A percentile compares a stretch with the other conserved stretches of the same genome.
Conservation (phyloP, 1,139 yeast genomes). For the Suhomyces atakaporum region DNA sequence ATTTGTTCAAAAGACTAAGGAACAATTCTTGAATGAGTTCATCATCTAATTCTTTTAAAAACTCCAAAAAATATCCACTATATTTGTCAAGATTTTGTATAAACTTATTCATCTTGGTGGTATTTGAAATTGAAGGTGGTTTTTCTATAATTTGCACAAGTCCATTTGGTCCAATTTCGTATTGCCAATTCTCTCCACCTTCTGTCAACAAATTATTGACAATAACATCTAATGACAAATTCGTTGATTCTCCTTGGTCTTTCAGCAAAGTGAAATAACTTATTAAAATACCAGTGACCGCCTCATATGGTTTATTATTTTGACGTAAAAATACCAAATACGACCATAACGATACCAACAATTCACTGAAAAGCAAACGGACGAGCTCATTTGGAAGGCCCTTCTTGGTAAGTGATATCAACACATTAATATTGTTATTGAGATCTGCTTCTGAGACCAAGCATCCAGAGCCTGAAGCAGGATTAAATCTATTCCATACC, state of each 20-base stretch:
- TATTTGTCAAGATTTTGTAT: conserved; percentile 53
- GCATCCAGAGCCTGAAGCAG: conserved; percentile 24
- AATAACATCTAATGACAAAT: conserved; percentile 38
- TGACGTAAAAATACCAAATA: conserved; percentile 53
- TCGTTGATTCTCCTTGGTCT: conserved; percentile 20
- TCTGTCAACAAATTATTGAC: conserved; percentile 46
- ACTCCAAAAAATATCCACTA: conserved; percentile 45
- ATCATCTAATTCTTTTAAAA: conserved; percentile 54
- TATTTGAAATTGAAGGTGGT: conserved; percentile 12
- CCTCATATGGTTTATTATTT: conserved; percentile 40
- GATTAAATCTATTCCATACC: conserved; percentile 49
- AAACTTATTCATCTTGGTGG: conserved; percentile 30
- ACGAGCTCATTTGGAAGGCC: conserved; percentile 46
- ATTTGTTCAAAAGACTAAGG: conserved; percentile 53
- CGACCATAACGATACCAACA: conserved; percentile 60
- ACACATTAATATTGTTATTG: conserved; percentile 65
- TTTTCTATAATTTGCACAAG: conserved; percentile 51
- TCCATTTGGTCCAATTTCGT: conserved; percentile 52
- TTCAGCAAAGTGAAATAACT: conserved; percentile 47
- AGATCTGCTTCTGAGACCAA: conserved; percentile 50
- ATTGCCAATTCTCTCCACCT: conserved; percentile 54
- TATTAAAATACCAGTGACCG: conserved; percentile 49
- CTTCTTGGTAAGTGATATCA: conserved; percentile 61
- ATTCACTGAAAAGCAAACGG: conserved; percentile 43
- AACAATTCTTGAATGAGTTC: conserved; percentile 51